phyloP scores from a whole-genome alignment of 2,329 filamentous ascomycete species.

The Akanthomyces uredinophilus region DNA sequence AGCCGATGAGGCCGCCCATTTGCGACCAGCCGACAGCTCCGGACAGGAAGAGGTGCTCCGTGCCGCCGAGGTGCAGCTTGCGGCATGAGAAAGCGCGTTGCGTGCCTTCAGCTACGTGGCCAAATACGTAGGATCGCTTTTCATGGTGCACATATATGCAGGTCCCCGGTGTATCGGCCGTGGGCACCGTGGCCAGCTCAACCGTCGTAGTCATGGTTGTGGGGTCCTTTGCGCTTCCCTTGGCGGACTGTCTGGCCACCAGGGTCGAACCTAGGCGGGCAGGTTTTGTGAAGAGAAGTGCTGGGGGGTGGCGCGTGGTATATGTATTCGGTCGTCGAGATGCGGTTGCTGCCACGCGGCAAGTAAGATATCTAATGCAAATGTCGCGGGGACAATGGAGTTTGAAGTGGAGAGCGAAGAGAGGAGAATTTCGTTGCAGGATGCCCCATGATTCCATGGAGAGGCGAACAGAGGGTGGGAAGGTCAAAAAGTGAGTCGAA shows the following conservation, averaged over 20 bases:
- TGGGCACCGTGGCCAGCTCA: slow-evolving; percentile 75
- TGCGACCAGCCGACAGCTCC: slow-evolving; percentile 71
- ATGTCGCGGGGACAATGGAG: not conserved
- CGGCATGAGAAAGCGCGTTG: slow-evolving; percentile 72
- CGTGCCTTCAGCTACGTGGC: slow-evolving; percentile 75
- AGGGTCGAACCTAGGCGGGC: not conserved
- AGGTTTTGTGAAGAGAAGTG: not conserved
- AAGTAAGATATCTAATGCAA: slow-evolving; percentile 4
- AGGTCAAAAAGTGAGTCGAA: not conserved
- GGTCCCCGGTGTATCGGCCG: slow-evolving; percentile 81
- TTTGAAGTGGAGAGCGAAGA: not conserved
- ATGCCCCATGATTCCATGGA: slow-evolving; percentile 13
- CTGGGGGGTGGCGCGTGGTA: not conserved
- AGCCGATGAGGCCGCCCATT: slow-evolving; percentile 76
- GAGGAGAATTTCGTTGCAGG: slow-evolving; percentile 2
- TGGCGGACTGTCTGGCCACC: not conserved
- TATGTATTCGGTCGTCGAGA: not conserved
- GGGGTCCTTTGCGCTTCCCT: slow-evolving; percentile 17
- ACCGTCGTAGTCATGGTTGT: slow-evolving; percentile 64
- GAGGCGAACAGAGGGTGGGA: not conserved
- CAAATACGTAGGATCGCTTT: slow-evolving; percentile 78
- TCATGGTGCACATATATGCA: slow-evolving; percentile 75
- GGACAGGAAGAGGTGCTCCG: slow-evolving; percentile 76
- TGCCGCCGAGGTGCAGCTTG: slow-evolving; percentile 57
- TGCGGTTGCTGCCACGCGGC: not conserved